Evolutionary conservation across 352 stramenopile genomes (phyloP), one percentile per base, ranked within the genome.

Genomic region (Vaucheria bursata): DNA sequence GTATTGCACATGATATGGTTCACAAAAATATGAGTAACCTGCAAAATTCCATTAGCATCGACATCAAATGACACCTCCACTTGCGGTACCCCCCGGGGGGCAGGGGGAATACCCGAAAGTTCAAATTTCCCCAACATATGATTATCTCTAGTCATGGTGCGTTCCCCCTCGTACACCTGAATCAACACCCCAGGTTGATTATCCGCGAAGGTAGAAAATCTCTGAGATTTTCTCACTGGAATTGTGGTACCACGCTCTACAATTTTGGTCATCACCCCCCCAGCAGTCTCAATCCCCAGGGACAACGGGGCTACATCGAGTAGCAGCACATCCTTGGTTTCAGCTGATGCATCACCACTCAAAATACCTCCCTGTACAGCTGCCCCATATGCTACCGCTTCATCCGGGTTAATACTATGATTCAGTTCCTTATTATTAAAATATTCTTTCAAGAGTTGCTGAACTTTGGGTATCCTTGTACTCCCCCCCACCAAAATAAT

Each of bases 61-160:
- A 99, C 91, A 83, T 98, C 94, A 79, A 99, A 99, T 67, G 92
- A 95, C 40, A 97, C 96, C 82, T 99, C 95, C 85, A 99, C 98
- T 88, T 99, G 94, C 38, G 96, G 95, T 38, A 97, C 93, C 78
- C 96, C 96, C 88, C 95, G 93, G 50, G 95, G 95, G 65, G 94
- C 94, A 80, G 95, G 95, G 40, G 95, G 96, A 80, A 99, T 93
- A 75, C 94, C 95, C 49, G 88, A 97, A 5, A 99, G 89, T 81
- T 99, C 94, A 84, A 99, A 99, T 87, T 98, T 97, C 88, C 96
- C 96, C 66, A 99, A 90, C 64, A 96, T 85, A 87, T 97, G 93
- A 89, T 99, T 99, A 88, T 99, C 93, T 88, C 98, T 98, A 71
- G 93, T 98, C 94, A 99, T 98, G 69, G 93, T 88, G 87, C 96